Conservation (phyloP, 1,139 yeast genomes). For the Saccharomyces hybrid region DNA sequence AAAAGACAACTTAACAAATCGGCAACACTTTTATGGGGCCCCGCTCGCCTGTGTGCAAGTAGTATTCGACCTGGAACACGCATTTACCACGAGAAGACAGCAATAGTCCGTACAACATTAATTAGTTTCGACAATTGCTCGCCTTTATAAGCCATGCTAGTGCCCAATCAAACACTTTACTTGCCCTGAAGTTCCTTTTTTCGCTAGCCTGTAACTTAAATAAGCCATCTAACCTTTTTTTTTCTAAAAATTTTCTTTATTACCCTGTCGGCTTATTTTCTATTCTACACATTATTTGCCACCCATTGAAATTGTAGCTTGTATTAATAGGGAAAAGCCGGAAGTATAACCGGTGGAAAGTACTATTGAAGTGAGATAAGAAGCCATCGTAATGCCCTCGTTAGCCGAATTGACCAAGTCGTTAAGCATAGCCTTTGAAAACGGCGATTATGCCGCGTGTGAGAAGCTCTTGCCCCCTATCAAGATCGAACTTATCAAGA, state of each 20-base stretch:
- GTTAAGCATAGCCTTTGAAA: conserved; percentile 55
- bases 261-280: background rate
- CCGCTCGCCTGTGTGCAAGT: too few relatives aligned
- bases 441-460: conserved; percentile 55
- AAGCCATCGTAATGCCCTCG: conserved; percentile 18
- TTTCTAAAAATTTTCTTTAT: background rate
- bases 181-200: background rate
- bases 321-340: background rate
- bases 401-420: conserved; percentile 54
- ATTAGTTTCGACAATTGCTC: background rate
- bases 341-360: background rate
- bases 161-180: background rate
- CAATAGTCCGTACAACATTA: background rate
- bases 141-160: background rate
- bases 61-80: too few relatives aligned
- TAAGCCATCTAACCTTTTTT: background rate
- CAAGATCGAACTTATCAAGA: conserved; percentile 71
- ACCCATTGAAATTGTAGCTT: conserved; percentile 4
- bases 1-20: too few relatives aligned
- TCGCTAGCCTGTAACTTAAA: background rate
- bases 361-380: background rate
- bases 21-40: too few relatives aligned
- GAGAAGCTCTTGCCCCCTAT: conserved; percentile 58
- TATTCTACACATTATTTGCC: conserved; percentile 8
- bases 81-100: too few relatives aligned